These are phyloP conservation scores for Tylopilus felleus DNA, from an alignment of 768 basidiomycete genomes.

Conservation along the genomic window DNA sequence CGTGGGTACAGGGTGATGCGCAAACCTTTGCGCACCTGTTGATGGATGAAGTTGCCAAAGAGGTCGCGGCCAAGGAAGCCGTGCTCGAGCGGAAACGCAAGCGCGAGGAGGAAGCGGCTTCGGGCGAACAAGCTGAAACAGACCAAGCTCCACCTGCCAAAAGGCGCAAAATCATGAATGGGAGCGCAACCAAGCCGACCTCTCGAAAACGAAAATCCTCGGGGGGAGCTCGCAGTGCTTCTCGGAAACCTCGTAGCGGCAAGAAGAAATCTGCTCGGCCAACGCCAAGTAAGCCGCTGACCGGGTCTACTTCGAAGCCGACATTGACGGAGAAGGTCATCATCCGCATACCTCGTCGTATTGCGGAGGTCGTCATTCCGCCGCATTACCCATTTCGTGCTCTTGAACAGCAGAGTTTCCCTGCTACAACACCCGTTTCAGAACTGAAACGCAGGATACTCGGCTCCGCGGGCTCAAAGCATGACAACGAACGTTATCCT, in stretches of 20 bases:
- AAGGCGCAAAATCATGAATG: constrained; percentile 21
- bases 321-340: constrained; percentile 21
- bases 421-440: constrained; percentile 21
- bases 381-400: constrained; percentile 4
- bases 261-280: constrained; percentile 7
- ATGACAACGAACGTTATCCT: constrained; percentile 19
- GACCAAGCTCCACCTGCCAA: constrained; percentile 21
- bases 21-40: constrained; percentile 70
- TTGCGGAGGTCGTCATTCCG: constrained; percentile 24
- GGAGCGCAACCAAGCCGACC: constrained; percentile 10
- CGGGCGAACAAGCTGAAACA: constrained; percentile 10
- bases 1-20: constrained; percentile 86
- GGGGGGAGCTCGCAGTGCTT: constrained; percentile 17
- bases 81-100: constrained; percentile 54
- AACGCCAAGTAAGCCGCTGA: constrained; percentile 16
- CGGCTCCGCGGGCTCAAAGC: constrained; percentile 16
- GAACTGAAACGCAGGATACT: constrained; percentile 20
- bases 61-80: constrained; percentile 51
- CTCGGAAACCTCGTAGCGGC: constrained; percentile 32
- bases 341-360: constrained; percentile 21
- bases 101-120: constrained; percentile 46
- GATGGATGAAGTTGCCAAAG: constrained; percentile 54
- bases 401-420: constrained; percentile 12
- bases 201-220: constrained; percentile 26
- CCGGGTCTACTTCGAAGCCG: constrained; percentile 20